Base-by-base conservation (phyloP, 139 green algal genomes). In the Deuterostichococcus epilithicus region DNA sequence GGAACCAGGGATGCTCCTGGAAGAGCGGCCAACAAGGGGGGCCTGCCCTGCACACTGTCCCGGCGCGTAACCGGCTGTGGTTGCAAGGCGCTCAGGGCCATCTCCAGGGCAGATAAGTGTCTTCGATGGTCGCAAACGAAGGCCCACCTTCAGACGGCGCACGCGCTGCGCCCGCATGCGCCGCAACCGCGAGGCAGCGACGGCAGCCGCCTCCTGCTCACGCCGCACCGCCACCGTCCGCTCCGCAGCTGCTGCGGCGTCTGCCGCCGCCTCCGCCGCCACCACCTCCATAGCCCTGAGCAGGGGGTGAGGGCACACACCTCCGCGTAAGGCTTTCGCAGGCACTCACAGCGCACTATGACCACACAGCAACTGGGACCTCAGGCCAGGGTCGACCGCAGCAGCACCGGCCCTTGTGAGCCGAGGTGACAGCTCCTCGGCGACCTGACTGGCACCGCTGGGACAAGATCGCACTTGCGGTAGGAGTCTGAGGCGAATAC, bases 71-170 rank as follows among this genome's bases (percentile, higher is more conserved):
- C n/a, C n/a, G n/a, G n/a, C n/a, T n/a, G n/a, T n/a, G n/a, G n/a
- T n/a, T n/a, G n/a, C n/a, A n/a, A n/a, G n/a, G n/a, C n/a, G n/a
- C n/a, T n/a, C n/a, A n/a, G n/a, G n/a, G n/a, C n/a, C n/a, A n/a
- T n/a, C n/a, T n/a, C n/a, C n/a, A n/a, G n/a, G n/a, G n/a, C n/a
- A n/a, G n/a, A n/a, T n/a, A n/a, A n/a, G n/a, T n/a, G n/a, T n/a
- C n/a, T n/a, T n/a, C n/a, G n/a, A n/a, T n/a, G n/a, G n/a, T n/a
- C 35, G 33, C 66, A 25, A 28, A 36, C 28, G 44, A 25, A 76
- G 4, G 0, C 20, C 37, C 28, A 78, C 79, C 81, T 91, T 92
- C 72, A 94, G 85, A 25, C 81, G 75, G 1, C 65, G 76, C 28
- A 94, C 86, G 6, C 90, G 77, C 70, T 66, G 36, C 5, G 68